phyloP scores from a whole-genome alignment of 805 yeast genomes.

The Tetrapisispora fleetii region DNA sequence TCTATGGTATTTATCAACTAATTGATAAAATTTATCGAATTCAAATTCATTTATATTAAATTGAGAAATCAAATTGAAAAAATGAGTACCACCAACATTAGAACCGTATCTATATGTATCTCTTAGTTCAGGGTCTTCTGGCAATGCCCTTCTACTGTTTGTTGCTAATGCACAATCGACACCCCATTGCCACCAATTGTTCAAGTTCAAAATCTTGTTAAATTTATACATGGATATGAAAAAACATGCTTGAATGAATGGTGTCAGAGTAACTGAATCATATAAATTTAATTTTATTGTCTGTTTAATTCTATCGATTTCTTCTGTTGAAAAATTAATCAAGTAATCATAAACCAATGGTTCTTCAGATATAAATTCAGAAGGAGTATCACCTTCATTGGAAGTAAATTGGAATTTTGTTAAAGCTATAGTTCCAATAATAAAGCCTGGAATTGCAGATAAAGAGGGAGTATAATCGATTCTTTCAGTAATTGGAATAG shows the following conservation, averaged over 20 bases:
- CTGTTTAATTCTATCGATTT: slow-evolving; percentile 8
- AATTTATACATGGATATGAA: slow-evolving; percentile 12
- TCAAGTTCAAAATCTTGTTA: slow-evolving; percentile 11
- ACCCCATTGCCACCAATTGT: slow-evolving; percentile 12
- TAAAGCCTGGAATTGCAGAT: slow-evolving; percentile 8
- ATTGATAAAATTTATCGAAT: slow-evolving; percentile 12
- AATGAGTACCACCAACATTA: slow-evolving; percentile 21
- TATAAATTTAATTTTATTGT: slow-evolving; percentile 6
- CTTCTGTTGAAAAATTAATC: slow-evolving; percentile 7
- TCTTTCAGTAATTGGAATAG: slow-evolving; percentile 16
- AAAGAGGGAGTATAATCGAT: slow-evolving; percentile 13
- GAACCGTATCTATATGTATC: slow-evolving; percentile 17
- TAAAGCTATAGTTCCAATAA: slow-evolving; percentile 8
- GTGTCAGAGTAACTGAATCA: slow-evolving; percentile 16
- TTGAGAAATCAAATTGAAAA: slow-evolving; percentile 15
- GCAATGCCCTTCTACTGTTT: slow-evolving; percentile 12
- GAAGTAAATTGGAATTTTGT: slow-evolving; percentile 11
- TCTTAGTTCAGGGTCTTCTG: slow-evolving; percentile 8
- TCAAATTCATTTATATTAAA: slow-evolving; percentile 9
- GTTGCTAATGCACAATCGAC: slow-evolving; percentile 19
- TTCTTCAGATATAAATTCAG: slow-evolving; percentile 1
- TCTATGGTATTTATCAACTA: slow-evolving; percentile 14
- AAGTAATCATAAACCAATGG: slow-evolving; percentile 8
- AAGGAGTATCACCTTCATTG: slow-evolving; percentile 5
- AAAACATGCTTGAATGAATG: slow-evolving; percentile 19